These are phyloP conservation scores for Sphagnum fallax DNA, from an alignment of 228 moss, liverwort and hornwort genomes.

Conservation along the genomic window DNA sequence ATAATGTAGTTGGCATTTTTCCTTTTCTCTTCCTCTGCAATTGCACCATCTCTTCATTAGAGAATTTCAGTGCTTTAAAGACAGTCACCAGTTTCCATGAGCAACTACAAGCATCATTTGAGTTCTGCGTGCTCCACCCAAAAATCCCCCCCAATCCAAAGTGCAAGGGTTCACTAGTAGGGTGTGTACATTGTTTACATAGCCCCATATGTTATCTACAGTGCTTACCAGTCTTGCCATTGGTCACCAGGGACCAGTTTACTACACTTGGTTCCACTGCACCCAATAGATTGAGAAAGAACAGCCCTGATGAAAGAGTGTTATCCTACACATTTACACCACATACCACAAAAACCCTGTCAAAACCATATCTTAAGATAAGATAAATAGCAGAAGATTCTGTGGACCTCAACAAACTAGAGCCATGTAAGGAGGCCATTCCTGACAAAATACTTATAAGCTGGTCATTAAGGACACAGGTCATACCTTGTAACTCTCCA, in stretches of 20 bases:
- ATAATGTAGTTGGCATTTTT: conserved; percentile 89
- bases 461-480: no score
- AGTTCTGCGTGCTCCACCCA: no score
- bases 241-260: conserved; percentile 80
- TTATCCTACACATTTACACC: conserved; percentile 57
- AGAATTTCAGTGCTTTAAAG: neutral
- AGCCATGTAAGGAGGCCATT: no score
- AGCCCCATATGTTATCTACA: no score
- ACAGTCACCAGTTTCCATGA: neutral
- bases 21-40: conserved; percentile 81
- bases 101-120: neutral
- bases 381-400: neutral
- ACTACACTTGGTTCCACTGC: conserved; percentile 91
- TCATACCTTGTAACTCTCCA: conserved; percentile 84
- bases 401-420: no score
- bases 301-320: conserved; percentile 70
- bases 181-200: no score
- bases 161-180: no score
- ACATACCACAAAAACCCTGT: neutral
- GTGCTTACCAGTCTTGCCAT: conserved; percentile 54
- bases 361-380: neutral
- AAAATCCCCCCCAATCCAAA: no score
- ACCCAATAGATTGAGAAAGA: conserved; percentile 83
- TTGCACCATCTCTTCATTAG: neutral
- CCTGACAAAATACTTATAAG: no score